Base-by-base conservation (phyloP, 2,329 filamentous ascomycete genomes). In the Colletotrichum karsti region DNA sequence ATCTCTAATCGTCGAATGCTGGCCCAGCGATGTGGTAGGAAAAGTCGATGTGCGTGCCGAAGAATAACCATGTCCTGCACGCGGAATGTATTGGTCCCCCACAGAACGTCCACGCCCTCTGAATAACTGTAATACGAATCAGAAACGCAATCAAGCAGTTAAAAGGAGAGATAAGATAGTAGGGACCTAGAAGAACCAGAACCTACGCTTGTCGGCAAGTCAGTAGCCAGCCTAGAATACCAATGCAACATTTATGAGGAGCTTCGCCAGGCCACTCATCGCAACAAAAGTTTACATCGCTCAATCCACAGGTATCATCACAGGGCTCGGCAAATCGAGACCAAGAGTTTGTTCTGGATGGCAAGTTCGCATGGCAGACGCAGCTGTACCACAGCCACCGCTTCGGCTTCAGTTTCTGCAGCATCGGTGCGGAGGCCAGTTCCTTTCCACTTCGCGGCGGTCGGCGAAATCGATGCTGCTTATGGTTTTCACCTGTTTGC, bases 61-160 rank as follows among this genome's bases (percentile, higher is more conserved):
- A 63, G 50, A n/a, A 56, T 46, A 9, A 55, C 59, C 48, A 55
- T 41, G 37, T 55, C 59, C n/a, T 33, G 44, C 30, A 67, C 42
- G 67, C 62, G 62, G 48, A 69, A 57, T 6, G 44, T 62, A 39
- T 71, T 71, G n/a, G 62, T 71, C 12, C n/a, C 18, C 22, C 55
- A 71, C n/a, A 71, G 41, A 12, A 71, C 28, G 48, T 67, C 62
- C 7, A 67, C 20, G 6, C 66, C 69, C 28, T 71, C 66, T 18
- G 8, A 20, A 48, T 70, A 70, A 8, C 69, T 70, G 9, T 33
- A 12, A 18, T 5, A 12, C 9, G n/a, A n/a, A n/a, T n/a, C n/a
- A n/a, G n/a, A n/a, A n/a, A n/a, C n/a, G n/a, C n/a, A n/a, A n/a
- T n/a, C n/a, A n/a, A n/a, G n/a, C n/a, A n/a, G n/a, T n/a, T n/a